A percentile compares a stretch with the other conserved stretches of the same genome.
Evolutionary conservation across 768 basidiomycete species (phyloP).

Genomic region (Trametes cubensis): DNA sequence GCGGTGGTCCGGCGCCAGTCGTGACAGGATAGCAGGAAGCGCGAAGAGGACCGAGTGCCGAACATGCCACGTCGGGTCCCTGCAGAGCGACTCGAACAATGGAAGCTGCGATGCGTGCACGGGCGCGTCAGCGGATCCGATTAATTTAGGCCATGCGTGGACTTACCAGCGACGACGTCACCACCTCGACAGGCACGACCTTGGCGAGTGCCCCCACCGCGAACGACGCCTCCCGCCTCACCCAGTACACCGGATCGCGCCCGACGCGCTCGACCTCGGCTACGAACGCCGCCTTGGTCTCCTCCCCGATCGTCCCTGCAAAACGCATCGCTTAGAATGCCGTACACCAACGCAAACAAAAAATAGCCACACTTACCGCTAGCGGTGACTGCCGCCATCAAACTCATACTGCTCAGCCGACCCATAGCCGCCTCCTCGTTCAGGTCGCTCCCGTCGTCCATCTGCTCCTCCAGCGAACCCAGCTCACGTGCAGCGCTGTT

Average conservation of each 20-base stretch:
- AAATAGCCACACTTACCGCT: conserved; percentile 55
- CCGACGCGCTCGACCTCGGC: conserved; percentile 72
- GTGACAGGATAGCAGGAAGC: conserved; percentile 75
- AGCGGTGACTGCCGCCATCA: conserved; percentile 86
- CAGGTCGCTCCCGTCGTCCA: conserved; percentile 45
- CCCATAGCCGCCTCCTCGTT: conserved; percentile 82
- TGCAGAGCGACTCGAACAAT: conserved; percentile 68
- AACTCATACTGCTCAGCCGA: conserved; percentile 87
- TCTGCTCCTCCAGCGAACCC: conserved; percentile 20
- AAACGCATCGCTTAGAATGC: conserved; percentile 12
- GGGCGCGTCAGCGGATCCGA: background rate
- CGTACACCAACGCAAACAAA: background rate
- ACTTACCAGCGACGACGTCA: conserved; percentile 63
- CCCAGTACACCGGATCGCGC: conserved; percentile 71
- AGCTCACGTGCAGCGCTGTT: conserved; percentile 2
- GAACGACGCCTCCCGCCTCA: conserved; percentile 83
- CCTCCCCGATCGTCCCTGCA: conserved; percentile 56
- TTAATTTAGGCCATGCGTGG: conserved; percentile 4
- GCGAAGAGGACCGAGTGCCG: conserved; percentile 87
- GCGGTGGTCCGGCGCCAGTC: conserved; percentile 60
- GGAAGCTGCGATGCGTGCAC: conserved; percentile 58
- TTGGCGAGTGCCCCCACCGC: conserved; percentile 89
- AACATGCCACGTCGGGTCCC: conserved; percentile 79
- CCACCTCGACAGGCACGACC: conserved; percentile 75
- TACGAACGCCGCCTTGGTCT: conserved; percentile 66